Percentiles rank a stretch among this genome's conserved stretches.
Conservation (phyloP, 257 asterid genomes). For the Leptodermis oblonga region DNA sequence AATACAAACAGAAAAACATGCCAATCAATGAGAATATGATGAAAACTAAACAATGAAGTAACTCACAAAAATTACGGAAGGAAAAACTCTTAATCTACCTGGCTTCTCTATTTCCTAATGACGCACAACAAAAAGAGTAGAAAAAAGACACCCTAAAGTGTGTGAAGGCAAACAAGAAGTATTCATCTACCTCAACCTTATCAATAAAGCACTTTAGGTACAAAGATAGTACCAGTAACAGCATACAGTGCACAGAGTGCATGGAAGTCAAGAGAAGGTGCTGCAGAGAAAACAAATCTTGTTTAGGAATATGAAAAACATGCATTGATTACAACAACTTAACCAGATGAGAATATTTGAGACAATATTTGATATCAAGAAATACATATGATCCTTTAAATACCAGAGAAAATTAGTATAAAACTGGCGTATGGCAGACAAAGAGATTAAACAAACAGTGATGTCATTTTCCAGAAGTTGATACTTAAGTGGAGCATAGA, state of each 20-base stretch:
- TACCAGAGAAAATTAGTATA: too few relatives aligned
- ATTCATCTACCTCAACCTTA: not conserved
- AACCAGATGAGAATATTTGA: not conserved
- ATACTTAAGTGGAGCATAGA: too few relatives aligned
- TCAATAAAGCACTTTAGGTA: not conserved
- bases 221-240: slow-evolving; percentile 65
- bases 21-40: not conserved
- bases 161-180: not conserved
- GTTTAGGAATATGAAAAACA: too few relatives aligned
- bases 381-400: not conserved
- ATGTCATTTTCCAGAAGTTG: too few relatives aligned
- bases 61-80: not conserved
- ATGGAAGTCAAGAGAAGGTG: slow-evolving; percentile 85
- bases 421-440: too few relatives aligned
- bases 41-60: not conserved
- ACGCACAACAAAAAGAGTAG: not conserved
- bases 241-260: slow-evolving; percentile 92
- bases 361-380: not conserved
- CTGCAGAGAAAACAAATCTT: slow-evolving; percentile 45
- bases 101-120: not conserved
- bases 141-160: not conserved
- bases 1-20: too few relatives aligned
- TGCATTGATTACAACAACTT: too few relatives aligned
- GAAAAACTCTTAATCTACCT: not conserved
- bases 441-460: too few relatives aligned